phyloP scores from a whole-genome alignment of 768 basidiomycete species.

The Auriscalpium microsporum region DNA sequence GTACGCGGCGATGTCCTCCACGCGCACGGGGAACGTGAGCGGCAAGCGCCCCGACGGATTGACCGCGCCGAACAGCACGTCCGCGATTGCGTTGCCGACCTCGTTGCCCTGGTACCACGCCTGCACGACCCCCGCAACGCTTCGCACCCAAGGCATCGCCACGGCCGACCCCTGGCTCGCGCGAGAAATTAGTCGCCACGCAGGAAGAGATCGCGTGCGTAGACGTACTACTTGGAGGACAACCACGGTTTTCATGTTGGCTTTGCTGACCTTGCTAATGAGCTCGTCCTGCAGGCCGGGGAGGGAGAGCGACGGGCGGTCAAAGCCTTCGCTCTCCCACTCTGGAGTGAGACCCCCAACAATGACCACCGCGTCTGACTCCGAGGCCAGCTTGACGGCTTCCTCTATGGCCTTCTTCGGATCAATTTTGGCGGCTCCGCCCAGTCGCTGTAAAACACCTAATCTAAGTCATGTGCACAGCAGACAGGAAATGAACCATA shows the following conservation, averaged over 20 bases:
- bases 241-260: conserved; percentile 51
- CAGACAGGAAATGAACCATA: neutral
- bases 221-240: conserved; percentile 49
- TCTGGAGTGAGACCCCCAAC: conserved; percentile 58
- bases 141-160: conserved; percentile 64
- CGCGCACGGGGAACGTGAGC: conserved; percentile 48
- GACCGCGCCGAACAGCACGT: conserved; percentile 53
- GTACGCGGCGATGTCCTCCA: conserved; percentile 57
- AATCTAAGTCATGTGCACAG: neutral
- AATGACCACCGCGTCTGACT: conserved; percentile 48
- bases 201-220: neutral
- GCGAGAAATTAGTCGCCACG: too few species aligned
- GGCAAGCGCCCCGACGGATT: conserved; percentile 56
- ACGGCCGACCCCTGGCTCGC: conserved; percentile 51
- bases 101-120: conserved; percentile 64
- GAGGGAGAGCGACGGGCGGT: conserved; percentile 50
- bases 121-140: conserved; percentile 48
- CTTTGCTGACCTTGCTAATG: conserved; percentile 41
- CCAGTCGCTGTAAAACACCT: conserved; percentile 40
- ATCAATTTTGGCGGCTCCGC: conserved; percentile 58
- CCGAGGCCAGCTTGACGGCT: conserved; percentile 46
- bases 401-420: conserved; percentile 44
- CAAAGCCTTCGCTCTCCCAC: conserved; percentile 74
- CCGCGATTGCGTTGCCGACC: conserved; percentile 54
- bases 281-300: conserved; percentile 55